A percentile compares a stretch with the other conserved stretches of the same genome.
Conservation (phyloP, 495 filamentous ascomycete species). For the Aspergillus haitiensis region DNA sequence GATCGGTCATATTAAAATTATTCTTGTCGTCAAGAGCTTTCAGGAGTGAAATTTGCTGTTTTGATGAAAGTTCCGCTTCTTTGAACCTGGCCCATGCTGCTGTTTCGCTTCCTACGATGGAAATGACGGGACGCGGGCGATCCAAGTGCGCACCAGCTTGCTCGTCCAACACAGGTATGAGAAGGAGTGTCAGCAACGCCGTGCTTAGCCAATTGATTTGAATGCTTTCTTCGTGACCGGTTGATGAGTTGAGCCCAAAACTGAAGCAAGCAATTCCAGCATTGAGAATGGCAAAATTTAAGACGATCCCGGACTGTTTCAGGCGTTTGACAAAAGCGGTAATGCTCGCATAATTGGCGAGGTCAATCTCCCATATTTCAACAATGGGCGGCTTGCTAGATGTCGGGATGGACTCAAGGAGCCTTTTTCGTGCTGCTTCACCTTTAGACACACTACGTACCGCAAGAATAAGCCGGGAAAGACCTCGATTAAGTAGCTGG, state of each 20-base stretch:
- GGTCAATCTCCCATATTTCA: conserved; percentile 36
- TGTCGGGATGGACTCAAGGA: conserved; percentile 7
- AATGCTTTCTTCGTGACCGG: conserved; percentile 46
- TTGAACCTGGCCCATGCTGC: conserved; percentile 20
- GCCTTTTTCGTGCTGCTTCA: conserved; percentile 16
- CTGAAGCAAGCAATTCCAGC: conserved; percentile 30
- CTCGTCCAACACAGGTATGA: conserved; percentile 43
- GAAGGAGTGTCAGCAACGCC: conserved; percentile 45
- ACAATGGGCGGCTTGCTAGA: no score
- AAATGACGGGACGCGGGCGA: conserved; percentile 6
- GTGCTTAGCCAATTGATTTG: conserved; percentile 53
- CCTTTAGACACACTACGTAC: conserved; percentile 47
- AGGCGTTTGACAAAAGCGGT: conserved; percentile 27
- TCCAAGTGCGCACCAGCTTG: background rate
- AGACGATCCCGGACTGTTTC: conserved; percentile 11
- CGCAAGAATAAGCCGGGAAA: conserved; percentile 48
- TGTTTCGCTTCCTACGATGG: conserved; percentile 17
- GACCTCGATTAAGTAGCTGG: conserved; percentile 38
- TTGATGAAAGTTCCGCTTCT: conserved; percentile 5
- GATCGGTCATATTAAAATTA: conserved; percentile 10
- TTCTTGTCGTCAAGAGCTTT: background rate
- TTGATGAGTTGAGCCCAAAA: conserved; percentile 30
- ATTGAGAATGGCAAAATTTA: conserved; percentile 32
- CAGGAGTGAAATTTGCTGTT: background rate
- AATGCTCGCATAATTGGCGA: conserved; percentile 28